Base-by-base conservation (phyloP, 1,284 basidiomycete genomes). In the Apiotrichum brassicae region DNA sequence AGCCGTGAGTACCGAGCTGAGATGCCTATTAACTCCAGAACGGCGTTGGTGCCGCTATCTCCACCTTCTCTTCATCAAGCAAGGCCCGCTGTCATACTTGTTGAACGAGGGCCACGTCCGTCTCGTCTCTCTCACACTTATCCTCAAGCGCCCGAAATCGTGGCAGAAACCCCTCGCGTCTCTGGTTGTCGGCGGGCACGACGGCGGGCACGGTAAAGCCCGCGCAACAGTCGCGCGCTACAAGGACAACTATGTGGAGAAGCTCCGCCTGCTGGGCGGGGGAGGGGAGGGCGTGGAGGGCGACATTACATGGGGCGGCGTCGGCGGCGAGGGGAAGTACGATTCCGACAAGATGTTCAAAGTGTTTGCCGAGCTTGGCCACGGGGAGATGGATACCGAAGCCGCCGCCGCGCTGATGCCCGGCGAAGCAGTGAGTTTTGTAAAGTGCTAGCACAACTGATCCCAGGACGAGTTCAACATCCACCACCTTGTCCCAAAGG, bases 31-130 rank as follows among this genome's bases (percentile, higher is more conserved):
- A n/a, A n/a, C n/a, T n/a, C n/a, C 40, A 65, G 63, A 68, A 48
- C 48, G 65, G 11, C 46, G 64, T 30, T 68, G 68, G 67, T 65
- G 63, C 43, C 60, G 65, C 32, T 69, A 66, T 43, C 54, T 68
- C 49, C 56, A 67, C 39, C 58, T 68, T 0, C 41, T 70, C 3
- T 64, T 65, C 59, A 54, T 44, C 11, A 51, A 63, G 40, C 55
- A 60, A 38, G 61, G 58, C 3, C 65, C 65, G 0, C 50, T 57
- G 1, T 35, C 41, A 12, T 66, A 63, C 46, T 42, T 63, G 19
- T 22, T 42, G 0, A 44, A 53, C 4, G 36, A 51, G 6, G 36
- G 51, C 16, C 61, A 54, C 11, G 49, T 68, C 24, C 58, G 58
- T 12, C 53, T 70, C 28, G 43, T 54, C 4, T 69, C 66, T 3